Percentiles rank a stretch among this genome's conserved stretches.
Conservation (phyloP, 345 rosid species). For the Boechera divaricarpa region DNA sequence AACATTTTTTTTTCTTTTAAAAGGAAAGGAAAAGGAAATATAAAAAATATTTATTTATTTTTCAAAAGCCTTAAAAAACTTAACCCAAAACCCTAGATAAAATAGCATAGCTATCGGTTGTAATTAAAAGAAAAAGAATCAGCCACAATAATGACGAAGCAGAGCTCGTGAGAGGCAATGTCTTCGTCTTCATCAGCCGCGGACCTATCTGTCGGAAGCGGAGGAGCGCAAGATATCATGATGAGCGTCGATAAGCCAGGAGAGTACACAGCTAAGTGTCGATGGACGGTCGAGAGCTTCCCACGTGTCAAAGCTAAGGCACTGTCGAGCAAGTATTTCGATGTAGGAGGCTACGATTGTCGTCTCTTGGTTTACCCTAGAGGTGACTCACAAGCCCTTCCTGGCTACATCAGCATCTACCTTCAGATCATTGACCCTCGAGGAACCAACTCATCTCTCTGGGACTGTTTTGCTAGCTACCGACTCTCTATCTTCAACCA, state of each 20-base stretch:
- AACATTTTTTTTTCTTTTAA: too few species aligned
- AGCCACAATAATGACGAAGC: too few species aligned
- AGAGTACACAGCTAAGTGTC: conserved; percentile 76
- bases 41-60: too few species aligned
- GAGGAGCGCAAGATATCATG: conserved; percentile 72
- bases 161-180: too few species aligned
- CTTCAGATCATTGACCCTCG: conserved; percentile 99
- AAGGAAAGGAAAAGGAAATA: too few species aligned
- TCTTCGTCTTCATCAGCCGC: too few species aligned
- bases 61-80: too few species aligned
- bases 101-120: too few species aligned
- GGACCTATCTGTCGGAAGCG: conserved; percentile 47
- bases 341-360: conserved; percentile 98
- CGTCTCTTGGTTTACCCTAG: conserved; percentile 91
- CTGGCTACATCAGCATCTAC: conserved; percentile 87
- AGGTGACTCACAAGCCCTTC: conserved; percentile 95
- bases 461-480: conserved; percentile 99
- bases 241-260: conserved; percentile 74
- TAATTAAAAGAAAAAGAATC: too few species aligned
- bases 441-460: conserved; percentile 72
- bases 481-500: conserved; percentile 81
- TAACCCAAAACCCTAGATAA: too few species aligned
- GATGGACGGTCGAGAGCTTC: conserved; percentile 88
- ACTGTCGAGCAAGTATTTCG: conserved; percentile 95
- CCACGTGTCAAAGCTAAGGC: conserved; percentile 88